Percentiles rank a stretch among this genome's conserved stretches.
Evolutionary conservation across 164 flowering plant genomes (phyloP).

Genomic region (Tinospora cordifolia): DNA sequence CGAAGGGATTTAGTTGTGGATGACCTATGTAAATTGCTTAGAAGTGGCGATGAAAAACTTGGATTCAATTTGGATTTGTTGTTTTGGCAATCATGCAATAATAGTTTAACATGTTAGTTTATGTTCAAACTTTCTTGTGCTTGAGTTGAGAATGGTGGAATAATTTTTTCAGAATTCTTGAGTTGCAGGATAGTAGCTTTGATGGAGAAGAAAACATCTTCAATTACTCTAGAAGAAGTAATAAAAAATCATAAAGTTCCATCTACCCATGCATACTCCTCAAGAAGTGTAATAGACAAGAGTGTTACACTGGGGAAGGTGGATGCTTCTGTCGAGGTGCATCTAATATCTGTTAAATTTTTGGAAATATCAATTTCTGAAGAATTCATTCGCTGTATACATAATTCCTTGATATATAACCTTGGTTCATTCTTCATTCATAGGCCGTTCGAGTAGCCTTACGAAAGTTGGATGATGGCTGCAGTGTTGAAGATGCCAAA

Average conservation of each 20-base stretch:
- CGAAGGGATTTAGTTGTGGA: no score
- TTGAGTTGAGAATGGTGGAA: neutral
- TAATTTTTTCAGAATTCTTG: conserved; percentile 3
- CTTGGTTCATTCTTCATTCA: conserved; percentile 6
- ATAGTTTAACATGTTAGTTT: neutral
- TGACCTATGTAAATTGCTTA: no score
- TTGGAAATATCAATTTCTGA: neutral
- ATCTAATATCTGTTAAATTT: neutral
- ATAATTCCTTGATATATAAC: neutral
- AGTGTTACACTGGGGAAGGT: conserved; percentile 62
- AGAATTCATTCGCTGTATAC: neutral
- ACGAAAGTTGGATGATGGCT: conserved; percentile 46
- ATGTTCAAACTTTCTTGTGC: neutral
- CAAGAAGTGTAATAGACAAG: conserved; percentile 38
- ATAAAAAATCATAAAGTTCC: conserved; percentile 36
- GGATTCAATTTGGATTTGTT: no score
- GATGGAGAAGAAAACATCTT: conserved; percentile 36
- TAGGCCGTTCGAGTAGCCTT: conserved; percentile 72
- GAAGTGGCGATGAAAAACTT: no score
- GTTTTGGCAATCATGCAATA: no score
- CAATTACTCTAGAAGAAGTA: conserved; percentile 47
- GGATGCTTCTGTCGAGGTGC: conserved; percentile 69
- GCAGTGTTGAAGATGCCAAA: conserved; percentile 63
- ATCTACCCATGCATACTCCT: conserved; percentile 36
- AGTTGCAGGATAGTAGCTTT: conserved; percentile 45